Conservation (phyloP, 257 asterid genomes). For the Solanum neorickii region DNA sequence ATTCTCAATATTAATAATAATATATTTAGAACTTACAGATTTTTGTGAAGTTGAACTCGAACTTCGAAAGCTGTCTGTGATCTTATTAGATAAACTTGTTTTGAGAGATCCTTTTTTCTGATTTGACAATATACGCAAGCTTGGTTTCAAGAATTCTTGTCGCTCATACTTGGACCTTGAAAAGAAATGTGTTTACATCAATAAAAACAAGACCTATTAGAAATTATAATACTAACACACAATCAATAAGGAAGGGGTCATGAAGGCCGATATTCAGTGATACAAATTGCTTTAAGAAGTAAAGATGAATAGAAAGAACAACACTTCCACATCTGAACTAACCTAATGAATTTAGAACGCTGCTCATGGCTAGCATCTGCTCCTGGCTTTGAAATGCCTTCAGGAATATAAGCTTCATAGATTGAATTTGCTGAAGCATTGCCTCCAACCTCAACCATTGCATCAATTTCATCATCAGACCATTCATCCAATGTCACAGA, state of each 20-base stretch:
- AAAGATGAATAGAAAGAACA: not conserved
- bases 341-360: constrained; percentile 84
- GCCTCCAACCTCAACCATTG: constrained; percentile 96
- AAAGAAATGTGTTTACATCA: constrained; percentile 3
- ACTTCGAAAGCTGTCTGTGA: constrained; percentile 53
- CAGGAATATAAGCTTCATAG: constrained; percentile 90
- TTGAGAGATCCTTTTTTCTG: constrained; percentile 45
- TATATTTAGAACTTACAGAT: constrained; percentile 33
- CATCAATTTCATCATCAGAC: constrained; percentile 83
- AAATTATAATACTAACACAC: not conserved
- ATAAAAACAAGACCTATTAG: not conserved
- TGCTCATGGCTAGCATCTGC: constrained; percentile 67
- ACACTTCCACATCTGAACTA: not conserved
- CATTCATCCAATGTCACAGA: constrained; percentile 97
- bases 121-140: constrained; percentile 74
- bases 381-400: constrained; percentile 75
- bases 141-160: constrained; percentile 88
- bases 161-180: constrained; percentile 83
- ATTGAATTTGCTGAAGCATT: constrained; percentile 93
- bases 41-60: constrained; percentile 42
- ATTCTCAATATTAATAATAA: not conserved
- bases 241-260: not conserved
- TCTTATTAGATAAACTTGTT: constrained; percentile 60
- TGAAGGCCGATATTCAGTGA: not conserved
- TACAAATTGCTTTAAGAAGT: not conserved